Evolutionary conservation across 257 asterid species (phyloP), one percentile per base, ranked within the genome.

Genomic region (Anisodus tanguticus): DNA sequence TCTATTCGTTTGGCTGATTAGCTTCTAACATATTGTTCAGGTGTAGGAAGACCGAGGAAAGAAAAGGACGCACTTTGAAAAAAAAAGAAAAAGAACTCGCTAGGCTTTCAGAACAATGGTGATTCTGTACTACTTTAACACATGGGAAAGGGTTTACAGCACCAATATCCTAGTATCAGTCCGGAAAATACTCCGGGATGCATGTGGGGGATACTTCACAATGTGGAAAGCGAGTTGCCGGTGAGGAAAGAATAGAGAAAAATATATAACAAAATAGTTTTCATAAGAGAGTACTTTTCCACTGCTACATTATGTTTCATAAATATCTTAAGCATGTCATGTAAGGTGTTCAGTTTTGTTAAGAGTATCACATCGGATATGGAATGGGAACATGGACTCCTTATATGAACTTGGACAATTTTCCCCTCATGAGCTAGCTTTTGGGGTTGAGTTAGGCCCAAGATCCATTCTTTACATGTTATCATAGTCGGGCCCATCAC

Each of bases 171-270:
- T 1, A 10, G 59, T n/a, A 51, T 89, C 19, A 79, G 91, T 3
- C 41, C 90, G 71, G 87, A 86, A 82, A 83, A 86, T 47, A 89
- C 86, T 51, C 92, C 89, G 12, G 92, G 97, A 60, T 93, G 95
- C 59, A 93, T 90, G 88, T 80, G 90, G 90, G 94, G 94, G 1
- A 66, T 94, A 17, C 84, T 95, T 70, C 94, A 94, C 83, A 93
- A 86, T 87, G 85, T 10, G 88, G 77, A 15, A 89, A 89, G 83
- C 86, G 69, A 9, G 54, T 89, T 22, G 8, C 82, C 8, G 90
- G 93, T 90, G 82, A 41, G 78, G 45, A 55, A 58, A 26, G 41
- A 49, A 47, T 4, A 45, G 31, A 47, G 39, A 71, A 72, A 71
- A 16, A 45, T 1, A 72, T 15, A 6, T 41, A 47, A 74, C 45